Conservation (phyloP, 768 basidiomycete genomes). For the Panaeolus cyanescens region DNA sequence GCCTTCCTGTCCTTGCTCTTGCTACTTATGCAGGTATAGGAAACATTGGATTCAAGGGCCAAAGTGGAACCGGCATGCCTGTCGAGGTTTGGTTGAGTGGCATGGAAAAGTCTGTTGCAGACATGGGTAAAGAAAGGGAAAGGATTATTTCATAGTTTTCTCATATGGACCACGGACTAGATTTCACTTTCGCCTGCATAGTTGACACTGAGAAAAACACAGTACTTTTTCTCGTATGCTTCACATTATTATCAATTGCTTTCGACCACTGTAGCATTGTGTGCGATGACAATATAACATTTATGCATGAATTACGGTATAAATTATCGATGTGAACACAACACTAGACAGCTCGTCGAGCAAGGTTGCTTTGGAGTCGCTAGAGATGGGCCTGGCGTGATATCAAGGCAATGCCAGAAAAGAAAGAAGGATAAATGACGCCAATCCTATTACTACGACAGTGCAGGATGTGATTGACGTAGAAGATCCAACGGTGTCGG, state of each 20-base stretch:
- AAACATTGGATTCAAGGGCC: slow-evolving; percentile 19
- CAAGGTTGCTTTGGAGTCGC: neutral
- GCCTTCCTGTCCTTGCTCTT: slow-evolving; percentile 92
- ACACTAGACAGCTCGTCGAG: neutral
- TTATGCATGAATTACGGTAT: neutral
- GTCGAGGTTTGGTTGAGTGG: slow-evolving; percentile 83
- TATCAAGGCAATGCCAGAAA: neutral
- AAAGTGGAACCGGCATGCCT: slow-evolving; percentile 26
- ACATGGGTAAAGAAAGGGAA: slow-evolving; percentile 54
- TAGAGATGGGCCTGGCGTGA: neutral
- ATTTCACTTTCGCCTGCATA: neutral
- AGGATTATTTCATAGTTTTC: slow-evolving; percentile 32
- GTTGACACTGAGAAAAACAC: neutral
- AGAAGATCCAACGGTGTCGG: neutral
- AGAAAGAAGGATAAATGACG: neutral
- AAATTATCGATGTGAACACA: slow-evolving; percentile 7
- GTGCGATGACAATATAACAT: neutral
- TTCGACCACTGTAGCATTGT: neutral
- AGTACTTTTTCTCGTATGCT: neutral
- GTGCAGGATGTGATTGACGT: neutral
- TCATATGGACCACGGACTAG: slow-evolving; percentile 4
- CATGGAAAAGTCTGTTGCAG: slow-evolving; percentile 75
- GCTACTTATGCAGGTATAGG: slow-evolving; percentile 76
- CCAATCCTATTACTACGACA: neutral
- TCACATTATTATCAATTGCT: neutral